Conservation (phyloP, 345 rosid species). For the Kernera saxatilis region DNA sequence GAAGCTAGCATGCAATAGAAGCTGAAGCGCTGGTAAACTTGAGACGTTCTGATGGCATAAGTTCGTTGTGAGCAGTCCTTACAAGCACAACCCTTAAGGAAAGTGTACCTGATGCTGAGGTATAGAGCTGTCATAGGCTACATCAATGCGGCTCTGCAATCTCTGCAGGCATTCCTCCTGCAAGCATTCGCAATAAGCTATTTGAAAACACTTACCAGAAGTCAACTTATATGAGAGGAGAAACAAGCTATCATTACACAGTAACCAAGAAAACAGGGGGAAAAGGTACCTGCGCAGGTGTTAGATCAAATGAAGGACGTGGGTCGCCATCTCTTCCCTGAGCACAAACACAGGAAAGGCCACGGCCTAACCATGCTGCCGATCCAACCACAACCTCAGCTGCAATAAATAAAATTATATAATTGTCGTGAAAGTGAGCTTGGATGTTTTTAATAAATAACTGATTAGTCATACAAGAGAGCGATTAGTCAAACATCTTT, state of each 20-base stretch:
- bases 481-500: conserved; percentile 12
- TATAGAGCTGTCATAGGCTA: conserved; percentile 81
- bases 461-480: neutral
- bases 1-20: neutral
- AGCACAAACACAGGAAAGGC: conserved; percentile 97
- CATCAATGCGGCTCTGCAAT: conserved; percentile 83
- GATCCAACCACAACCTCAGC: conserved; percentile 99
- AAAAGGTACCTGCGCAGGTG: conserved; percentile 70
- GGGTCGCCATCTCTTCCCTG: conserved; percentile 82
- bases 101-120: conserved; percentile 67
- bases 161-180: conserved; percentile 92
- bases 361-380: conserved; percentile 97
- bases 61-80: neutral
- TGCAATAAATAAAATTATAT: conserved; percentile 37
- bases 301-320: conserved; percentile 93
- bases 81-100: neutral
- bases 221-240: neutral
- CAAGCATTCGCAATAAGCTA: neutral
- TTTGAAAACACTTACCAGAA: neutral
- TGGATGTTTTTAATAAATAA: conserved; percentile 13
- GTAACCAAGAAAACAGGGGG: neutral
- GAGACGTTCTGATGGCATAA: neutral
- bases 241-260: neutral
- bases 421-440: conserved; percentile 20
- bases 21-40: neutral